Evolutionary conservation across 2,329 filamentous ascomycete species (phyloP).

Genomic region (Trichoderma atrobrunneum): DNA sequence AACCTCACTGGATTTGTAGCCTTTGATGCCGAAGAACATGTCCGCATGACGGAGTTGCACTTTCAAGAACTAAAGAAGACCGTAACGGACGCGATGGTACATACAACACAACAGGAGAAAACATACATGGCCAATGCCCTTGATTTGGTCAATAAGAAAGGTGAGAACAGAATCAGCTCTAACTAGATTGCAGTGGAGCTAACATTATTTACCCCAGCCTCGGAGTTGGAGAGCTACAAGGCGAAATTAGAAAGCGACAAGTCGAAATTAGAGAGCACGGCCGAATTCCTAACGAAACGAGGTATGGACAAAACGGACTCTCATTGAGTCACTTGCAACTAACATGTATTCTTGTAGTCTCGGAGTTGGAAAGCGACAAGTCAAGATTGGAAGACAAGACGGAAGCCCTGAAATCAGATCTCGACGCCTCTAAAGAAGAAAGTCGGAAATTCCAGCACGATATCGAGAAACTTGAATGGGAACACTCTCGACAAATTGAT

Average conservation of each 20-base stretch:
- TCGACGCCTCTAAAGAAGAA: conserved; percentile 45
- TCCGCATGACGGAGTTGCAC: conserved; percentile 73
- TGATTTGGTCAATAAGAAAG: conserved; percentile 69
- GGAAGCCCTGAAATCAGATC: conserved; percentile 58
- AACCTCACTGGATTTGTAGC: conserved; percentile 63
- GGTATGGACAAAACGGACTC: neutral
- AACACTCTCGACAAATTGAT: conserved; percentile 49
- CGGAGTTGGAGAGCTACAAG: conserved; percentile 38
- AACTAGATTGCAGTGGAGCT: conserved; percentile 19
- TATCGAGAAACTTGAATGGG: conserved; percentile 38
- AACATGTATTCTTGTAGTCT: conserved; percentile 29
- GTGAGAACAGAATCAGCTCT: conserved; percentile 47
- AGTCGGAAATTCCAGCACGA: conserved; percentile 35
- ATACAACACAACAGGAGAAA: conserved; percentile 64
- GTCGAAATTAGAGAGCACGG: conserved; percentile 46
- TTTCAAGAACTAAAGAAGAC: conserved; percentile 62
- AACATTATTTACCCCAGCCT: conserved; percentile 31
- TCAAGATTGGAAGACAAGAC: conserved; percentile 47
- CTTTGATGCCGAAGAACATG: conserved; percentile 75
- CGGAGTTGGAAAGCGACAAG: conserved; percentile 48
- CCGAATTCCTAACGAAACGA: conserved; percentile 42
- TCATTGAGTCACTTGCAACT: neutral
- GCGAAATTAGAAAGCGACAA: conserved; percentile 39
- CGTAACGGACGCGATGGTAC: conserved; percentile 56
- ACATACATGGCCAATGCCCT: conserved; percentile 71